phyloP scores from a whole-genome alignment of 176 grass and related monocot species.

The Oryza australiensis region DNA sequence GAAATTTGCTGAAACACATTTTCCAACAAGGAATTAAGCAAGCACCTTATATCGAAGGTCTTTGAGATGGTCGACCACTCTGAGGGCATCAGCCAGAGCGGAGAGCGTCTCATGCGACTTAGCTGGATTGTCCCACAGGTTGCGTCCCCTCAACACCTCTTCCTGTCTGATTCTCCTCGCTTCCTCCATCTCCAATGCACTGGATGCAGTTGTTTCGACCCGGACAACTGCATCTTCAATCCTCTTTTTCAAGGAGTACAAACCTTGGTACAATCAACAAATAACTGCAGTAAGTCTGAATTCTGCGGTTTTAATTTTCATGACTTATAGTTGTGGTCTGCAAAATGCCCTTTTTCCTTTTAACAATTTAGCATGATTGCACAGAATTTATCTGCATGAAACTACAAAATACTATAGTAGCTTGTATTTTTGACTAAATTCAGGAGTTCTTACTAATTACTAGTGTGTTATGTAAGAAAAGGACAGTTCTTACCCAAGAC shows the following conservation, averaged over 20 bases:
- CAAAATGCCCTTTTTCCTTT: background rate
- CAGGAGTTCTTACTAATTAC: background rate
- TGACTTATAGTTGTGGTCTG: background rate
- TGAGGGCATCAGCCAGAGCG: constrained; percentile 68
- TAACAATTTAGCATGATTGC: background rate
- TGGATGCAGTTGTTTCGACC: constrained; percentile 55
- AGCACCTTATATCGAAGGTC: constrained; percentile 89
- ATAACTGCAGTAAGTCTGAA: background rate
- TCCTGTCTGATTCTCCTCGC: constrained; percentile 69
- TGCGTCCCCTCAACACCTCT: constrained; percentile 49
- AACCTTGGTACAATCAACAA: constrained; percentile 42
- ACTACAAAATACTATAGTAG: background rate
- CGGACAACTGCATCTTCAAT: constrained; percentile 76
- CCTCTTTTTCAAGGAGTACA: constrained; percentile 83
- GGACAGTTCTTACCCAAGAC: background rate
- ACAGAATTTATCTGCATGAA: background rate
- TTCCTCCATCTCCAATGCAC: constrained; percentile 76
- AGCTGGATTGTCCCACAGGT: constrained; percentile 77
- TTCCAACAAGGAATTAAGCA: constrained; percentile 25
- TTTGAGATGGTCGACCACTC: constrained; percentile 77
- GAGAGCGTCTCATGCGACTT: constrained; percentile 65
- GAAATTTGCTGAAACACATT: constrained; percentile 18
- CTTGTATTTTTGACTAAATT: background rate
- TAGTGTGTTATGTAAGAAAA: background rate
- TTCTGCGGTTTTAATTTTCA: background rate